These are phyloP conservation scores for Candida hispaniensis DNA, from an alignment of 805 yeast genomes.

Conservation along the genomic window DNA sequence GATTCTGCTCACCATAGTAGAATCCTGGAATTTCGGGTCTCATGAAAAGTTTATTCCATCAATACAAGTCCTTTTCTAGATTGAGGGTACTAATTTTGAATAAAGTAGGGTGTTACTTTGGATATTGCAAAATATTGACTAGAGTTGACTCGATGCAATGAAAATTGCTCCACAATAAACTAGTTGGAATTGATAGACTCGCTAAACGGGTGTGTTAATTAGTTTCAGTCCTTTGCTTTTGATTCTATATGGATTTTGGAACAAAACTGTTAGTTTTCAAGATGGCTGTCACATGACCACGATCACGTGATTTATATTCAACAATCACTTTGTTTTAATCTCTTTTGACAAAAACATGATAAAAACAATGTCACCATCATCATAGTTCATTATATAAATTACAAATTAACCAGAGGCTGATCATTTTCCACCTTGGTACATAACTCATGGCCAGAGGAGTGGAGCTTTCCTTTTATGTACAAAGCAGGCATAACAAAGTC, in stretches of 20 bases:
- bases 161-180: no score
- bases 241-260: no score
- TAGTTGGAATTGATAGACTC: no score
- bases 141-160: no score
- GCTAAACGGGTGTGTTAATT: no score
- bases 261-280: no score
- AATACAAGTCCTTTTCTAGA: neutral
- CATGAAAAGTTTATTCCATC: slow-evolving; percentile 1
- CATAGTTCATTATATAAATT: neutral
- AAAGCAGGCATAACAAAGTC: slow-evolving; percentile 5
- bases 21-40: slow-evolving; percentile 20
- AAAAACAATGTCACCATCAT: neutral
- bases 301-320: neutral
- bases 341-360: neutral
- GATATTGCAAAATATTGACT: neutral
- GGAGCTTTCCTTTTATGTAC: slow-evolving; percentile 8
- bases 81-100: neutral
- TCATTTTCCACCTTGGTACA: slow-evolving; percentile 3
- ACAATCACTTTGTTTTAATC: neutral
- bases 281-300: neutral
- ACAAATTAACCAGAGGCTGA: neutral
- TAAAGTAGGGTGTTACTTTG: neutral
- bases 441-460: slow-evolving; percentile 4
- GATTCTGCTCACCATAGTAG: slow-evolving; percentile 18
- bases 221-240: no score